Evolutionary conservation across 768 basidiomycete species (phyloP).

Genomic region (Boletus vermiculosoides): DNA sequence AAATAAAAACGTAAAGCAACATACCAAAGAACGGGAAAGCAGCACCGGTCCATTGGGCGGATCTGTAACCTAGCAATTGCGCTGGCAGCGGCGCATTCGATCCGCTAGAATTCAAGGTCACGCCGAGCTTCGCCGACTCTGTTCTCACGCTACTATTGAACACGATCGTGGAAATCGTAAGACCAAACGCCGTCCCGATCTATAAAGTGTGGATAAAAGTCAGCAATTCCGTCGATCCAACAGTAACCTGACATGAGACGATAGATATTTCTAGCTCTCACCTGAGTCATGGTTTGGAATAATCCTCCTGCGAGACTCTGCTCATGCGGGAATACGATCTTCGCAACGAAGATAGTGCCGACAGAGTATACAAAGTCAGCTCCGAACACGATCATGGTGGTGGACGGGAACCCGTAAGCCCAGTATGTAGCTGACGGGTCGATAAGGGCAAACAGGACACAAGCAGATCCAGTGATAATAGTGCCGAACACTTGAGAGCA

Average conservation of each 20-base stretch:
- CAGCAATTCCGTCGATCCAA: background rate
- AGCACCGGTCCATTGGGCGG: slow-evolving; percentile 64
- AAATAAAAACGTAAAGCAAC: background rate
- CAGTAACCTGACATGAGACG: background rate
- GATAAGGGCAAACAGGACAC: slow-evolving; percentile 69
- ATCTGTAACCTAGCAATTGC: slow-evolving; percentile 53
- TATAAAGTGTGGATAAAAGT: slow-evolving; percentile 20
- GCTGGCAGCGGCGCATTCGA: slow-evolving; percentile 35
- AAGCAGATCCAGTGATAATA: slow-evolving; percentile 53
- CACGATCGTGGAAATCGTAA: slow-evolving; percentile 71
- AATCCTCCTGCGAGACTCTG: slow-evolving; percentile 74
- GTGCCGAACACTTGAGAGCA: slow-evolving; percentile 48
- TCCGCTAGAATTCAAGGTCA: slow-evolving; percentile 27
- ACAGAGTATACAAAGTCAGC: slow-evolving; percentile 75
- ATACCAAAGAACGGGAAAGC: slow-evolving; percentile 61
- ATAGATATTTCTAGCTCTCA: slow-evolving; percentile 21
- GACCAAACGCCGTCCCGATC: slow-evolving; percentile 69
- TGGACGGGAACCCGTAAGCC: slow-evolving; percentile 74
- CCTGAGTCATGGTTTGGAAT: slow-evolving; percentile 79
- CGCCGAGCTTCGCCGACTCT: slow-evolving; percentile 33
- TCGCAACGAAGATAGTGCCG: slow-evolving; percentile 74
- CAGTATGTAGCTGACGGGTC: slow-evolving; percentile 58
- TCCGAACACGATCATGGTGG: slow-evolving; percentile 64
- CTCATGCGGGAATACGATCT: slow-evolving; percentile 62
- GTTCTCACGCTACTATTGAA: slow-evolving; percentile 51